phyloP scores from a whole-genome alignment of 768 basidiomycete genomes.

The Kwoniella pini region DNA sequence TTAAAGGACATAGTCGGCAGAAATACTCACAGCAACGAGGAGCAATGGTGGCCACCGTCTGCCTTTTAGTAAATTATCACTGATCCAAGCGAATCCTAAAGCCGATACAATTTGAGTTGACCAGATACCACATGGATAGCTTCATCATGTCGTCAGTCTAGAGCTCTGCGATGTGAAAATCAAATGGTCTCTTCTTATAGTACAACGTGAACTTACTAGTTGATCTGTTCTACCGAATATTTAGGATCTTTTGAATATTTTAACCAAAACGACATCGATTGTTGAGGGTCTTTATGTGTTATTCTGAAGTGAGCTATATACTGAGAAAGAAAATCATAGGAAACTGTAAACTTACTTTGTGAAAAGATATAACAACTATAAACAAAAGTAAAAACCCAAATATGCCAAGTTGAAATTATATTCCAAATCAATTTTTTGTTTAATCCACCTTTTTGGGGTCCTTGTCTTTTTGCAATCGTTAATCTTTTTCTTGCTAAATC shows the following conservation, averaged over 20 bases:
- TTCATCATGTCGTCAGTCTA: not conserved
- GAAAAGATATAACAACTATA: conserved; percentile 28
- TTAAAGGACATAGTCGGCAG: too few relatives aligned
- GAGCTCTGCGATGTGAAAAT: too few relatives aligned
- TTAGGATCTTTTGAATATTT: conserved; percentile 31
- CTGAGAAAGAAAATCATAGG: not conserved
- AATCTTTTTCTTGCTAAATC: conserved; percentile 25
- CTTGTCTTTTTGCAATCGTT: conserved; percentile 15
- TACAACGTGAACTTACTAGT: conserved; percentile 18
- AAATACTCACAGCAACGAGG: conserved; percentile 18
- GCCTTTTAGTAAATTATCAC: conserved; percentile 30
- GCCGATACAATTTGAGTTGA: conserved; percentile 31
- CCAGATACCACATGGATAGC: conserved; percentile 29
- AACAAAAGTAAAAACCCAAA: conserved; percentile 24
- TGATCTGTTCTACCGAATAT: conserved; percentile 31
- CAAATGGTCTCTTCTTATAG: too few relatives aligned
- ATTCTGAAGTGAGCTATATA: too few relatives aligned
- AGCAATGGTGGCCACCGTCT: conserved; percentile 33
- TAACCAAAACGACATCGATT: conserved; percentile 38
- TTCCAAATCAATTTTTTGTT: conserved; percentile 12
- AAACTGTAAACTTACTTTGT: conserved; percentile 10
- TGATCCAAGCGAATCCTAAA: conserved; percentile 31
- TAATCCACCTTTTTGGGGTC: conserved; percentile 20
- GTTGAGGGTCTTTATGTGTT: conserved; percentile 23
- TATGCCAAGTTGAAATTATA: conserved; percentile 34